phyloP scores from a whole-genome alignment of 108 stramenopile species.

The Nannochloropsis gaditana region DNA sequence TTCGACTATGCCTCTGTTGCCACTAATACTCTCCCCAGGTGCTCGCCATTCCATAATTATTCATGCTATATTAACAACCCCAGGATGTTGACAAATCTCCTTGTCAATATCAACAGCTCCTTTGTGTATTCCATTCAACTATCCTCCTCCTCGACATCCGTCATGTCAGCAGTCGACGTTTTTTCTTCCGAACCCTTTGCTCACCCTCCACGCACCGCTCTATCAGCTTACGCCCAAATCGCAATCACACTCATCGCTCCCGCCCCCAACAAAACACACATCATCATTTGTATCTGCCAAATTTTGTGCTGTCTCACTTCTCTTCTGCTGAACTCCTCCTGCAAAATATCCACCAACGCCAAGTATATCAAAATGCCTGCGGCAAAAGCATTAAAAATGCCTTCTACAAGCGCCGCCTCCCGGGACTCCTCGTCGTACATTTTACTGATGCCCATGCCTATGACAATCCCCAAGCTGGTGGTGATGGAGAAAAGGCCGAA shows the following conservation, averaged over 20 bases:
- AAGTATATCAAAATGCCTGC: neutral
- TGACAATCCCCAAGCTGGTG: neutral
- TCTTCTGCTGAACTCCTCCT: neutral
- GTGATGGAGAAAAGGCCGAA: neutral
- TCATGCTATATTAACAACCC: no score
- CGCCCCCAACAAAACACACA: slow-evolving; percentile 13
- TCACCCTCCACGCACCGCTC: neutral
- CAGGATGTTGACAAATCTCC: neutral
- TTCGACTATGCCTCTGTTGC: no score
- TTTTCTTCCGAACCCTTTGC: neutral
- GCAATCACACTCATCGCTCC: slow-evolving; percentile 14
- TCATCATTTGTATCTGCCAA: slow-evolving; percentile 20
- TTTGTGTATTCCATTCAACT: neutral
- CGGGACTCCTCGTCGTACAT: neutral
- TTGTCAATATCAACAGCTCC: neutral
- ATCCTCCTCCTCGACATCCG: neutral
- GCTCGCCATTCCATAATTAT: no score
- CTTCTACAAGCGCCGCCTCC: slow-evolving; percentile 11
- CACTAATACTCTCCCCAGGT: no score
- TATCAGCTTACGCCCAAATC: neutral
- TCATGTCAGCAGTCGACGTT: no score
- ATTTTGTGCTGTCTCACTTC: neutral
- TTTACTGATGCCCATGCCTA: neutral
- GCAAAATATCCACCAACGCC: slow-evolving; percentile 13
- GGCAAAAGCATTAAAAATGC: slow-evolving; percentile 2